Evolutionary conservation across 768 basidiomycete species (phyloP).

Genomic region (Phlebiopsis gigantea): DNA sequence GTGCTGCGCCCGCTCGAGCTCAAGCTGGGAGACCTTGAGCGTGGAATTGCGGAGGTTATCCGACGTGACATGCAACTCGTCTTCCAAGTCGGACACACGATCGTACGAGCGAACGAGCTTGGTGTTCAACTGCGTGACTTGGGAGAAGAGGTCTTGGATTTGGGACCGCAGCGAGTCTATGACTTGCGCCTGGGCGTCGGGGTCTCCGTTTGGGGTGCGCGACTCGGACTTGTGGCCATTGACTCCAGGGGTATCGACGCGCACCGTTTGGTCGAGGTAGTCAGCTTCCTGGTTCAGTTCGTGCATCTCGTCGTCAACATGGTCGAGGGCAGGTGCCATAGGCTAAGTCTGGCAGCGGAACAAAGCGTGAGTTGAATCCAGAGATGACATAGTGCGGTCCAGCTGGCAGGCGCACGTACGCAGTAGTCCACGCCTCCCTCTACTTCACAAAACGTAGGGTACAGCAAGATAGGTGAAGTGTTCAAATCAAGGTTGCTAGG

Average conservation of each 20-base stretch:
- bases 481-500: background rate
- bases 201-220: slow-evolving; percentile 20
- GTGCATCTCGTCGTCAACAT: slow-evolving; percentile 17
- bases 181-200: slow-evolving; percentile 77
- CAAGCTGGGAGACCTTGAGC: slow-evolving; percentile 70
- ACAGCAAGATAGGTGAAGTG: background rate
- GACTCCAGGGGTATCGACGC: slow-evolving; percentile 1
- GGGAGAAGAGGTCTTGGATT: slow-evolving; percentile 81
- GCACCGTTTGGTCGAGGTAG: slow-evolving; percentile 15
- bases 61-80: slow-evolving; percentile 69
- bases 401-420: background rate
- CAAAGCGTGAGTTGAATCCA: background rate
- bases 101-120: slow-evolving; percentile 94
- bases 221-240: slow-evolving; percentile 5
- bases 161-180: slow-evolving; percentile 77
- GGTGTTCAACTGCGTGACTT: slow-evolving; percentile 84
- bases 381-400: background rate
- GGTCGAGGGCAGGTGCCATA: slow-evolving; percentile 11
- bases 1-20: slow-evolving; percentile 82
- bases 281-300: slow-evolving; percentile 17
- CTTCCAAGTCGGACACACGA: slow-evolving; percentile 88
- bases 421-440: background rate
- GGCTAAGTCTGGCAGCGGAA: background rate
- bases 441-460: background rate
- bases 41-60: slow-evolving; percentile 54